phyloP scores from a whole-genome alignment of 345 rosid genomes.

The Erucastrum elatum region DNA sequence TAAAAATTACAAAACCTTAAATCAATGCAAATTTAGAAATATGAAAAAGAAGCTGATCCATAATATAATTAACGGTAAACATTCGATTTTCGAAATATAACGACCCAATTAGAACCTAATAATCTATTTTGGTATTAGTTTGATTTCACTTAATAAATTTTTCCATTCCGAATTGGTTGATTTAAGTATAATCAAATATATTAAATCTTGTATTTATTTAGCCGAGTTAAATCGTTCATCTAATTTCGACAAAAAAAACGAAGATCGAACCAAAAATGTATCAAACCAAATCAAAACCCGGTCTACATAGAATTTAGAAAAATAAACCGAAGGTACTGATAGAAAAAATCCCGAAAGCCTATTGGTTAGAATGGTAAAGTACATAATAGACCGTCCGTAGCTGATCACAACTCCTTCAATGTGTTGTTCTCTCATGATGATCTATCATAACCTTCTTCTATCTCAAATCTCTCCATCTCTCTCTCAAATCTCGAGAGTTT shows the following conservation, averaged over 20 bases:
- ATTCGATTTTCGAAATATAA: background rate
- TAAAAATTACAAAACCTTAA: background rate
- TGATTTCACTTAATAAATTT: background rate
- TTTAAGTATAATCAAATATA: background rate
- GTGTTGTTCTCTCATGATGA: background rate
- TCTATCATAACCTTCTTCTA: constrained; percentile 3
- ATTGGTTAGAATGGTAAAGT: background rate
- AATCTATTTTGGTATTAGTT: background rate
- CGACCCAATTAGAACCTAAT: background rate
- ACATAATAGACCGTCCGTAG: background rate
- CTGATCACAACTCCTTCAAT: background rate
- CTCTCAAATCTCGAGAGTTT: constrained; percentile 6
- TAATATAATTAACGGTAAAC: background rate
- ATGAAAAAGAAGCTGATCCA: background rate
- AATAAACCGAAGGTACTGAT: background rate
- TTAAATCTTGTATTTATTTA: background rate
- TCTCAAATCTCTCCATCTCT: background rate
- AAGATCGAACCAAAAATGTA: background rate
- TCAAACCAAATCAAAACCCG: constrained; percentile 4
- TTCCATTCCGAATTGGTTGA: background rate
- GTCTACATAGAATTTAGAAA: background rate
- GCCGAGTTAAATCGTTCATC: background rate
- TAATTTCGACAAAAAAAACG: background rate
- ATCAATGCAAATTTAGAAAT: background rate
- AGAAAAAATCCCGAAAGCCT: background rate